Percentiles rank a stretch among this genome's conserved stretches.
Evolutionary conservation across 1,284 basidiomycete species (phyloP).

Genomic region (Testicularia cyperi): DNA sequence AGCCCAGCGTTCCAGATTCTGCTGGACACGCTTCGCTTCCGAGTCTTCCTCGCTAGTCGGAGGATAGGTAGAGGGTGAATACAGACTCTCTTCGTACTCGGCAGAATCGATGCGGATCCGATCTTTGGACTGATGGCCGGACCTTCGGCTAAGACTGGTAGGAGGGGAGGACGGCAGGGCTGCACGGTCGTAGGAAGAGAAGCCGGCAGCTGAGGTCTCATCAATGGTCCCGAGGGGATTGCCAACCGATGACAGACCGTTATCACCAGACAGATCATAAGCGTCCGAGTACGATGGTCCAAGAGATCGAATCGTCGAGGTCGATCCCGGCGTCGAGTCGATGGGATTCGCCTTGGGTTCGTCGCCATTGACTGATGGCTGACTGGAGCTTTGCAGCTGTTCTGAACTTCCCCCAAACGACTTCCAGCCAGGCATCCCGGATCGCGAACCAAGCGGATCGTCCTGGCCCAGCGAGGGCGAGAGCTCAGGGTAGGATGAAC

Average conservation of each 20-base stretch:
- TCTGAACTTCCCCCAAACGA: neutral
- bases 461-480: neutral
- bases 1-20: constrained; percentile 48
- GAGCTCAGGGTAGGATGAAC: constrained; percentile 1
- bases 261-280: neutral
- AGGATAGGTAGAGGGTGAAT: constrained; percentile 30
- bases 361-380: neutral
- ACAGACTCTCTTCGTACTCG: constrained; percentile 9
- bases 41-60: constrained; percentile 41
- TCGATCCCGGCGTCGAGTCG: no score
- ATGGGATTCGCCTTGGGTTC: no score
- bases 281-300: no score
- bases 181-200: constrained; percentile 1
- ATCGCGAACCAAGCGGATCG: neutral
- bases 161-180: neutral
- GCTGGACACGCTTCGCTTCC: constrained; percentile 42
- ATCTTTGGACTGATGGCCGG: neutral
- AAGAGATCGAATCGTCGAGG: no score
- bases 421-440: neutral
- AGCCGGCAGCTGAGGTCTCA: constrained; percentile 9
- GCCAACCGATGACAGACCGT: neutral
- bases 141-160: no score
- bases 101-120: constrained; percentile 8
- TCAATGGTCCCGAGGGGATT: constrained; percentile 21
- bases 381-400: neutral